Conservation (phyloP, 768 basidiomycete species). For the Naganishia onofrii region DNA sequence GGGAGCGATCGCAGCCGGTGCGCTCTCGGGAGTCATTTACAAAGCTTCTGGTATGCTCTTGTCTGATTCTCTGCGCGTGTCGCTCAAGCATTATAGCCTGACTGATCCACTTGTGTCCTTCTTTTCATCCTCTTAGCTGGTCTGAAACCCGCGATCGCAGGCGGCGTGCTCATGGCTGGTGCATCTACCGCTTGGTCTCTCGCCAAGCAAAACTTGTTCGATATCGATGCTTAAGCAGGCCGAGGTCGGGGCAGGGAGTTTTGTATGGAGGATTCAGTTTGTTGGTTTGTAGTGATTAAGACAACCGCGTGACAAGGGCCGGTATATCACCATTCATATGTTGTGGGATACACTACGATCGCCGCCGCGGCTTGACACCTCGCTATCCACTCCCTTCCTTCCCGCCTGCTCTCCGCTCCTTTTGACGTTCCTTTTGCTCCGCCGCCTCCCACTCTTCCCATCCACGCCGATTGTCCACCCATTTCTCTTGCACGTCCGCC, state of each 20-base stretch:
- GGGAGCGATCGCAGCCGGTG: slow-evolving; percentile 90
- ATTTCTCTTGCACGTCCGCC: slow-evolving; percentile 83
- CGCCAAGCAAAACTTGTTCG: slow-evolving; percentile 77
- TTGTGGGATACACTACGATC: too few species aligned
- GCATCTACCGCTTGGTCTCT: slow-evolving; percentile 91
- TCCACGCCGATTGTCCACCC: slow-evolving; percentile 78
- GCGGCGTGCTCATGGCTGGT: slow-evolving; percentile 83
- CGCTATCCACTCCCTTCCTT: background rate
- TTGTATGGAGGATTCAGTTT: too few species aligned
- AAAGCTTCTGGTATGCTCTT: slow-evolving; percentile 85
- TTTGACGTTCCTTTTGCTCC: slow-evolving; percentile 71
- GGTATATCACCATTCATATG: too few species aligned
- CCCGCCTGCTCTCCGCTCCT: slow-evolving; percentile 40
- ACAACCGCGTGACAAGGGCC: too few species aligned
- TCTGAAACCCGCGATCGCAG: slow-evolving; percentile 79
- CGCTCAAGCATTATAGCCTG: background rate
- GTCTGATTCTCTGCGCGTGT: slow-evolving; percentile 32
- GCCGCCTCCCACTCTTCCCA: slow-evolving; percentile 77
- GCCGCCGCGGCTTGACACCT: background rate
- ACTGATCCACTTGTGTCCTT: background rate
- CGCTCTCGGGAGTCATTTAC: slow-evolving; percentile 81
- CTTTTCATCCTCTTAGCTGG: slow-evolving; percentile 65
- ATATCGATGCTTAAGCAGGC: slow-evolving; percentile 1
- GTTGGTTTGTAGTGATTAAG: too few species aligned
- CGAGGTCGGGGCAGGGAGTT: background rate